Base-by-base conservation (phyloP, 2,329 filamentous ascomycete species). In the Plectosphaerella sp. region DNA sequence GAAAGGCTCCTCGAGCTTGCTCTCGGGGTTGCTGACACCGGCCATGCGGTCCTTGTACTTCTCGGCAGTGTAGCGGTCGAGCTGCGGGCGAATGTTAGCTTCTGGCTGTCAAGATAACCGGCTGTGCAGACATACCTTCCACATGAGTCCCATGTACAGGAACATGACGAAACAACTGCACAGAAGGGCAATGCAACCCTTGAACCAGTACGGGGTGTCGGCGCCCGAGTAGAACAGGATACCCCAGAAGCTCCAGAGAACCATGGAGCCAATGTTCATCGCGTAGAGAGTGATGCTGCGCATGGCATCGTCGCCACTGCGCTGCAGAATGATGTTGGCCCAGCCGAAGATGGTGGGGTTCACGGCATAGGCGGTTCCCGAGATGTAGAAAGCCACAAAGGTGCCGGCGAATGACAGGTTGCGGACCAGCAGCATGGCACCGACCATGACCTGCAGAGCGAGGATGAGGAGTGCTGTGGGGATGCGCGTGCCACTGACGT, bases 211-310 rank as follows among this genome's bases (percentile, higher is more conserved):
- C 7, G 65, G 65, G 2, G 69, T 66, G 51, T 71, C 68, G 5
- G 61, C 63, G 0, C 65, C 66, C 1, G 67, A 54, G 50, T 71
- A 72, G 10, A 73, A 50, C 1, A 62, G 57, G 24, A 72, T 67
- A 1, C 69, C 69, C 70, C 70, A 73, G 49, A 70, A 72, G 0
- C 68, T 68, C 48, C 69, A 72, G n/a, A 72, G 53, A 3, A 70
- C 62, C 14, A 66, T 62, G 14, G 68, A 66, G 12, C 64, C 63
- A 49, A 68, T 64, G 43, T 68, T 70, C 69, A 73, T 72, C 11
- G 63, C 58, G 33, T 69, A 71, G 1, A 73, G 57, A 5, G 67
- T 68, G 2, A 73, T 58, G 5, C 63, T 66, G 37, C 70, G 57
- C 3, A 64, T 59, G 2, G 70, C 68, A 52, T 73, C 68, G 22